Base-by-base conservation (phyloP, 768 basidiomycete genomes). In the Thelephora ganbajun region DNA sequence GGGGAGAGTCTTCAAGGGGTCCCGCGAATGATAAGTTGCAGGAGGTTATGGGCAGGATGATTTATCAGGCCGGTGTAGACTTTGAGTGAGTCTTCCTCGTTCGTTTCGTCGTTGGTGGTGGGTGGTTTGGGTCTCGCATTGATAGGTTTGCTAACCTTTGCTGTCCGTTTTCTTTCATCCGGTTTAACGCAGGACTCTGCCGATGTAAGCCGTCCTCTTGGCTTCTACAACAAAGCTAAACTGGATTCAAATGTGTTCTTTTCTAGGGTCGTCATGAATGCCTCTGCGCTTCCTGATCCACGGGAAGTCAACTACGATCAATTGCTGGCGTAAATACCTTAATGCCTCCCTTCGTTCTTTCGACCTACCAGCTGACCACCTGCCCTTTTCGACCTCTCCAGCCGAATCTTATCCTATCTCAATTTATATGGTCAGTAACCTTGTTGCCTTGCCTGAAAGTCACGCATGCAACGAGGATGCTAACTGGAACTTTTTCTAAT, bases 21-120 rank as follows among this genome's bases (percentile, higher is more conserved):
- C 26, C 26, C 46, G 59, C 58, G 50, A 58, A 59, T 45, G 71
- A 76, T 39, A 67, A 64, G 50, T 61, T 86, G 11, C 79, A 84
- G 52, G 73, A 79, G 13, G 73, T 83, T 23, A 73, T 91, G 68
- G 58, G 66, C 35, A 77, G 69, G 60, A 69, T 91, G 65, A 87
- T 91, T 41, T 89, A 84, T 56, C 88, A 89, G 59, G 89, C 89
- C 39, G 89, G 89, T 2, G 83, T 89, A 49, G 89, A 92, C 65
- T 90, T 78, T 53, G 87, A 90, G 89, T 92, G 55, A 59, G 82
- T 70, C 9, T 14, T 33, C 44, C 44, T 41, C 19, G 34, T 26
- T 33, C 39, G 37, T 44, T 53, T 43, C 45, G 39, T 33, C 22
- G 9, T n/a, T n/a, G n/a, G n/a, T n/a, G n/a, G n/a, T n/a, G n/a